These are phyloP conservation scores for Prosopis cineraria DNA, from an alignment of 306 rosid genomes.

Conservation along the genomic window DNA sequence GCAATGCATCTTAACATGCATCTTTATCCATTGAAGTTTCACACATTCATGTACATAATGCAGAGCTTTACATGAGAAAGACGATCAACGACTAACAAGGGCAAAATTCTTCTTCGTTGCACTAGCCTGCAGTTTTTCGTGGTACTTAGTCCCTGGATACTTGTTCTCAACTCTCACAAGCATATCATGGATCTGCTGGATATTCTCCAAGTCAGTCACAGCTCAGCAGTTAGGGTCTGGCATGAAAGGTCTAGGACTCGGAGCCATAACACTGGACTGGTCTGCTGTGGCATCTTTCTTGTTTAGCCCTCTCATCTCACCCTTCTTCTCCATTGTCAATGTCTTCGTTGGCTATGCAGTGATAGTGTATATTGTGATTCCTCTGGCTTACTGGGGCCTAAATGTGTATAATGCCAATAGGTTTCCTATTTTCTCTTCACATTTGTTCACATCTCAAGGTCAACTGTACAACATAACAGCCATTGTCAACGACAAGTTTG, in stretches of 20 bases:
- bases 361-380: slow-evolving; percentile 53
- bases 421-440: slow-evolving; percentile 79
- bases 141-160: slow-evolving; percentile 75
- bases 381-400: slow-evolving; percentile 68
- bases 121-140: slow-evolving; percentile 66
- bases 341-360: slow-evolving; percentile 57
- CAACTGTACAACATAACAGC: slow-evolving; percentile 55
- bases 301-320: slow-evolving; percentile 77
- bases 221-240: slow-evolving; percentile 89
- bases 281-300: slow-evolving; percentile 69
- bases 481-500: slow-evolving; percentile 65
- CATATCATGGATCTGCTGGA: slow-evolving; percentile 88
- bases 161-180: slow-evolving; percentile 72
- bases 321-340: slow-evolving; percentile 74
- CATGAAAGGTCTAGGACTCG: slow-evolving; percentile 78
- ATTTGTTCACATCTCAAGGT: slow-evolving; percentile 67
- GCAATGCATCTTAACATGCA: background rate
- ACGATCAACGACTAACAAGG: slow-evolving; percentile 48
- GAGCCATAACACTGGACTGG: slow-evolving; percentile 82
- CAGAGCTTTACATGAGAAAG: slow-evolving; percentile 88
- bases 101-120: slow-evolving; percentile 75
- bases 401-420: slow-evolving; percentile 52
- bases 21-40: background rate
- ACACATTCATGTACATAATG: background rate
- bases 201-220: slow-evolving; percentile 74